Evolutionary conservation across 805 yeast species (phyloP), one percentile per base, ranked within the genome.

Genomic region (Metschnikowia corniflorae): DNA sequence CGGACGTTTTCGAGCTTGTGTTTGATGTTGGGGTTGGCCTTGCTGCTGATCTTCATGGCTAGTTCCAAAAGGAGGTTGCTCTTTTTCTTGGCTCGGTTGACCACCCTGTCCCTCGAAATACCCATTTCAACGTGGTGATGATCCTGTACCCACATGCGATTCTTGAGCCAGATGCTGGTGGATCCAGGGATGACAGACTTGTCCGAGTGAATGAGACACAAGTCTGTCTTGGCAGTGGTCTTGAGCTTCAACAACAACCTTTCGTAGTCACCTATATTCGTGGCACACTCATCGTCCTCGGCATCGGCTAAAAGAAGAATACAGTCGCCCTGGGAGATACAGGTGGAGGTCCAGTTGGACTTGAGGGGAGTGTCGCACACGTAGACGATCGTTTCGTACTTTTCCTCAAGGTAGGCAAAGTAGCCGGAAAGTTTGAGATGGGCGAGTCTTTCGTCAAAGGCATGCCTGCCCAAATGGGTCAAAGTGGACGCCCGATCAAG

Each of bases 251-350:
- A 70, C 9, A 91, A 60, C 16, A 88, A 58, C 33, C 82, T 68
- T 58, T 91, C 98, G 54, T 80, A 88, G 35, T 88, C 97, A 4
- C 97, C 96, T 28, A 86, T 70, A 20, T 75, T 75, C 0, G 93
- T 81, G 0, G 72, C 72, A 13, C 60, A 65, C 13, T 56, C 63
- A 19, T 75, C 74, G 14, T 80, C 75, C 6, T 73, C 67, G 0
- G 96, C 94, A 63, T 91, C 89, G 0, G 97, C 97, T 12, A 93
- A 60, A 13, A 93, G 64, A 21, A 93, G 65, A n/a, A 91, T 78
- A 64, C 97, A 89, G 59, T 91, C 97, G 13, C 96, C 97, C 58
- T 91, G 97, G 7, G 89, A 79, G 26, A 91, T 83, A 58, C 97
- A 93, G 0, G 96, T 86, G 7, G 78, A 73, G 0, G 96, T 86